Conservation (phyloP, 169 alveolate species). For the Cystoisospora suis region DNA sequence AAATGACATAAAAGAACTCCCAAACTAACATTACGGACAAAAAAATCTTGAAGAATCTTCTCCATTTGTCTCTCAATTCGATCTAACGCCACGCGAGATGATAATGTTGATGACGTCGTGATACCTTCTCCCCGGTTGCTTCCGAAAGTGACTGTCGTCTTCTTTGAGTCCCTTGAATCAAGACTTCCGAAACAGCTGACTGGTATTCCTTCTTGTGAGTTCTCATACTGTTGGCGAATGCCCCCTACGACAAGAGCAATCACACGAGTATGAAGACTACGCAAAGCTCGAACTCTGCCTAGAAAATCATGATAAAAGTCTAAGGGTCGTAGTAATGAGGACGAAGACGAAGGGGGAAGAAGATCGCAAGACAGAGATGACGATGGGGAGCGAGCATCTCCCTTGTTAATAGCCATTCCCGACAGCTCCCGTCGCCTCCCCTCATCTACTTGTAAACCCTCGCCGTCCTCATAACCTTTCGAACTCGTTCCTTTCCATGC, state of each 20-base stretch:
- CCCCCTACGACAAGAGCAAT: constrained; percentile 8
- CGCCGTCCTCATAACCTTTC: neutral
- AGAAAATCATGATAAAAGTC: neutral
- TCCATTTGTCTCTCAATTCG: neutral
- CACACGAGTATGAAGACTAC: neutral
- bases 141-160: neutral
- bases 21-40: neutral
- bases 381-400: neutral
- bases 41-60: neutral
- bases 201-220: neutral
- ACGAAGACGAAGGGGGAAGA: neutral
- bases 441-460: neutral
- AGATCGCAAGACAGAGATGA: neutral
- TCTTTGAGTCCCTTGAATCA: neutral
- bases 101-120: too few relatives aligned
- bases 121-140: neutral
- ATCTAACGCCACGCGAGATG: neutral
- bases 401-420: neutral
- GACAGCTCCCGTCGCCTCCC: neutral
- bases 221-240: neutral
- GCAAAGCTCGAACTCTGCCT: neutral
- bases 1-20: neutral
- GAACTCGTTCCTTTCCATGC: neutral
- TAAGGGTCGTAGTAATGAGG: neutral
- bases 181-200: neutral